A percentile compares a stretch with the other conserved stretches of the same genome.
Evolutionary conservation across 257 asterid genomes (phyloP).

Genomic region (Thymus mandschuricus): DNA sequence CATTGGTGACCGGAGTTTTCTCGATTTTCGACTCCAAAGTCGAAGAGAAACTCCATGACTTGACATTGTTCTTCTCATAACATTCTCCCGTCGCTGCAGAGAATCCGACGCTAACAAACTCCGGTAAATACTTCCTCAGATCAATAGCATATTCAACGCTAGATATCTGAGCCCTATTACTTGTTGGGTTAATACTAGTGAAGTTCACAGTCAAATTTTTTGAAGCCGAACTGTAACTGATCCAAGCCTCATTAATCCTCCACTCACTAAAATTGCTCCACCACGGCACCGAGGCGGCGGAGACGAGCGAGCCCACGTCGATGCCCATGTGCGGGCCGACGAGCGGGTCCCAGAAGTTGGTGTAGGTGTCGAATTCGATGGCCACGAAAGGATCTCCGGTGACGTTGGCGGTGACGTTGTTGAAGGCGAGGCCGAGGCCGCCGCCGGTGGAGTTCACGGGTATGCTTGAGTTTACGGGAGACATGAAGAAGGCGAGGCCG

Average conservation of each 20-base stretch:
- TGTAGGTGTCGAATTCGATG: constrained; percentile 4
- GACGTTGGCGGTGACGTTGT: not conserved
- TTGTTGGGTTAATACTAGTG: not conserved
- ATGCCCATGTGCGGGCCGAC: not conserved
- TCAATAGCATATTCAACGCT: not conserved
- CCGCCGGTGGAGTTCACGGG: not conserved
- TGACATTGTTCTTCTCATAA: constrained; percentile 13
- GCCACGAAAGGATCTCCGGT: constrained; percentile 13
- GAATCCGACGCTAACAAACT: constrained; percentile 18
- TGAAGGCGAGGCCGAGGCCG: constrained; percentile 14
- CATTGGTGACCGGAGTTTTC: too few relatives aligned
- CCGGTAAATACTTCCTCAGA: not conserved
- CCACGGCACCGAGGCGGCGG: not conserved
- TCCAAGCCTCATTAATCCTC: not conserved
- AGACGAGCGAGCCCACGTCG: not conserved
- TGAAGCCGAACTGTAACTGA: not conserved
- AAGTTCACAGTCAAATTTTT: not conserved
- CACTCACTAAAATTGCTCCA: not conserved
- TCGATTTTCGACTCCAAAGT: too few relatives aligned
- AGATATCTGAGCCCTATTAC: not conserved
- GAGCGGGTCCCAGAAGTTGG: not conserved
- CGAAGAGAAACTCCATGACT: constrained; percentile 11
- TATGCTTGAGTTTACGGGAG: not conserved
- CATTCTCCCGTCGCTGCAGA: not conserved
- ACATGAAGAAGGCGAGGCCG: constrained; percentile 9